Evolutionary conservation across 257 asterid genomes (phyloP), one percentile per base, ranked within the genome.

Genomic region (Agastache rugosa): DNA sequence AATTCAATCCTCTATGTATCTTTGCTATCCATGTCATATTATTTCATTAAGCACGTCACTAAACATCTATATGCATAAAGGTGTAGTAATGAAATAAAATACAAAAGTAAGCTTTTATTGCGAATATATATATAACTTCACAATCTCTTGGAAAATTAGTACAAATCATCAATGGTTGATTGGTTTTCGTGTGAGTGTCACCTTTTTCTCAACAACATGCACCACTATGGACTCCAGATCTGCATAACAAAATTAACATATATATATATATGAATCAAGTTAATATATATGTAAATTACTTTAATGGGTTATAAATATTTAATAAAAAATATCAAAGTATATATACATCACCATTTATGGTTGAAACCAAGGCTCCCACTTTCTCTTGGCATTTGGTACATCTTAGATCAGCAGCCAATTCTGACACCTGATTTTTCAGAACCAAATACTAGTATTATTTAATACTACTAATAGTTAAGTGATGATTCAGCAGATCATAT

Each of bases 151-250:
- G 56, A 2, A 15, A 17, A 44, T 44, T 31, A 15, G 41, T 53
- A n/a, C n/a, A n/a, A n/a, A n/a, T n/a, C n/a, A 47, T 73, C 63
- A 67, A 25, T 25, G 71, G 53, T 66, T 78, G 58, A 58, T 65
- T 37, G 71, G 56, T 27, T 75, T 51, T 31, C 69, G 72, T 16
- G 83, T 71, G 54, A 80, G 51, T 4, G 81, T 76, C 68, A 80
- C 84, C 72, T 76, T 80, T 42, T 80, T 80, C 58, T 75, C 84
- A 20, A 66, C 75, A 42, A 76, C 80, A 31, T 80, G 73, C 67
- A 80, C 81, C 65, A 70, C 75, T 58, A 80, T 76, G 6, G 81
- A 80, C 75, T 80, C 84, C 81, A 71, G 51, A 80, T 80, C 84
- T 80, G 81, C 75, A 63, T 6, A 73, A 8, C 27, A 53, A 53